These are phyloP conservation scores for Cudoniella acicularis DNA, from an alignment of 495 filamentous ascomycete species.

Conservation along the genomic window DNA sequence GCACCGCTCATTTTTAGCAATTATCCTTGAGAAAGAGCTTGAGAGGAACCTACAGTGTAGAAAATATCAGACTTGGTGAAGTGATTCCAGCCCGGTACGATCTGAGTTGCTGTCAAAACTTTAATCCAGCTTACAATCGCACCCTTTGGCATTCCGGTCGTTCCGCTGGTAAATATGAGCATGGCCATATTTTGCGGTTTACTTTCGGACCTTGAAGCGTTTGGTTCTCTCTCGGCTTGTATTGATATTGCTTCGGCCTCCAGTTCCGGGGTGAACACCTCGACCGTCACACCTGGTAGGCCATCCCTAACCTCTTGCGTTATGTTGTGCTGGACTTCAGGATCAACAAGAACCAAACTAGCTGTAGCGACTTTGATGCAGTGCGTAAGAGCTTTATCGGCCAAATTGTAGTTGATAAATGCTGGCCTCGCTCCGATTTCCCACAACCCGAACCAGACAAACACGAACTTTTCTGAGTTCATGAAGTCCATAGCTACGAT, in stretches of 20 bases:
- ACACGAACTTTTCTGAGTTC: conserved; percentile 80
- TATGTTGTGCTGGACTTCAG: conserved; percentile 52
- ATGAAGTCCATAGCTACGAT: conserved; percentile 87
- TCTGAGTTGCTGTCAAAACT: conserved; percentile 40
- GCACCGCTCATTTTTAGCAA: conserved; percentile 44
- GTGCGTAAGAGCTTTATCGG: conserved; percentile 71
- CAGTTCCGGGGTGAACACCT: conserved; percentile 59
- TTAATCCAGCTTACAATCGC: conserved; percentile 84
- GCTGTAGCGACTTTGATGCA: conserved; percentile 70
- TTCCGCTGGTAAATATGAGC: conserved; percentile 84
- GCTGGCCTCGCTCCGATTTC: conserved; percentile 85
- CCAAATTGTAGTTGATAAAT: conserved; percentile 91
- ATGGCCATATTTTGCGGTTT: conserved; percentile 58
- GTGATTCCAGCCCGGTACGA: conserved; percentile 56
- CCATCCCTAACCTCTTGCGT: conserved; percentile 40
- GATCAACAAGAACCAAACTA: conserved; percentile 71
- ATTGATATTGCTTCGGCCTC: conserved; percentile 56
- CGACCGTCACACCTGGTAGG: conserved; percentile 48
- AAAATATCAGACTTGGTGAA: conserved; percentile 62
- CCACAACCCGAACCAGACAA: conserved; percentile 85
- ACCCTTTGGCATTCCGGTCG: conserved; percentile 87
- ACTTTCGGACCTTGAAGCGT: conserved; percentile 52
- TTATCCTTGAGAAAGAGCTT: neutral
- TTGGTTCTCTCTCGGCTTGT: conserved; percentile 57
- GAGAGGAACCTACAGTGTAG: conserved; percentile 64